Evolutionary conservation across 2,329 filamentous ascomycete species (phyloP).

Genomic region (Penicillium sp.): DNA sequence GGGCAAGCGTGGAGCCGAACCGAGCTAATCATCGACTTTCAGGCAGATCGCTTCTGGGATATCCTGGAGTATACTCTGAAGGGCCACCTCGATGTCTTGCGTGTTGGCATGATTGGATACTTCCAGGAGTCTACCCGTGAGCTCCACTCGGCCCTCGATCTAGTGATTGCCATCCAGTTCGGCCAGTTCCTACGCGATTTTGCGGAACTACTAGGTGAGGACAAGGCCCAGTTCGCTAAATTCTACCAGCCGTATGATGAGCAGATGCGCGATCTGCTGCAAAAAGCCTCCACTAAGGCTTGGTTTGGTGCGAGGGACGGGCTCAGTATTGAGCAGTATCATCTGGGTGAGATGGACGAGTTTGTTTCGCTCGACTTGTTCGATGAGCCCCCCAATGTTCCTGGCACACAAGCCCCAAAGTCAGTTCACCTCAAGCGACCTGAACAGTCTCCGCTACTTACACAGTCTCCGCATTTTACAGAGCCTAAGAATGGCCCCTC

Average conservation of each 20-base stretch:
- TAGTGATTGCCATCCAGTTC: constrained; percentile 31
- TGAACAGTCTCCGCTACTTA: no score
- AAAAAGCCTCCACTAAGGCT: neutral
- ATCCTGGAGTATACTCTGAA: constrained; percentile 22
- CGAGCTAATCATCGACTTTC: constrained; percentile 21
- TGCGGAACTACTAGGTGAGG: constrained; percentile 15
- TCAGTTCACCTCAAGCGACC: no score
- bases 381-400: neutral
- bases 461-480: no score
- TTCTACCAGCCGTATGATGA: constrained; percentile 17
- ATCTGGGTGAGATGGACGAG: neutral
- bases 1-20: constrained; percentile 29
- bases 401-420: neutral
- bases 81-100: constrained; percentile 13
- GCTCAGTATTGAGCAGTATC: neutral
- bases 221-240: constrained; percentile 7
- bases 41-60: constrained; percentile 22
- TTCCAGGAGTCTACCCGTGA: constrained; percentile 16
- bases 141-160: constrained; percentile 31
- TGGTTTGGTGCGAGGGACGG: neutral
- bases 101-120: constrained; percentile 26
- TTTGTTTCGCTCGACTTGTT: neutral
- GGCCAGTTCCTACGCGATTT: constrained; percentile 33
- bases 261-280: constrained; percentile 20
- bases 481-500: neutral